Base-by-base conservation (phyloP, 805 yeast genomes). In the Candida dajiaensis region DNA sequence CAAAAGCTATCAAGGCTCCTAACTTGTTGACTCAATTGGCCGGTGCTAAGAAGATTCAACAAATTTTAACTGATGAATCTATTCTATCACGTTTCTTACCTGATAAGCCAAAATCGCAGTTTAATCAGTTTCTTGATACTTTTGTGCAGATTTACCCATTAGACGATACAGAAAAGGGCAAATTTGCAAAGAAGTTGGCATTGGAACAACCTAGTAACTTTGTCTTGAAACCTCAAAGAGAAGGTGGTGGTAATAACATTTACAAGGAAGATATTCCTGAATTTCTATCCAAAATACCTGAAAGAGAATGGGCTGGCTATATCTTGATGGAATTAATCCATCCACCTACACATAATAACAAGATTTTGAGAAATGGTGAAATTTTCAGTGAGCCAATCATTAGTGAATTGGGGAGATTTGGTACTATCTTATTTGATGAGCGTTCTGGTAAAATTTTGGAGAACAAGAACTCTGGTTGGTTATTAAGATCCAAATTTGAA, bases 171-270 rank as follows among this genome's bases (percentile, higher is more conserved):
- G 70, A 67, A 36, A 71, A 73, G 29, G 97, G 96, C 3, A 54
- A 57, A 38, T 47, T 58, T 33, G 96, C 94, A 6, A 79, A 77
- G 48, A 67, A 74, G 49, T 64, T 87, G 40, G 96, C 95, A 2
- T 69, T 83, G 41, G 80, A 78, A 50, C 50, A 65, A 2, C 92
- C 97, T 0, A 79, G 78, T 45, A 72, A 75, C 21, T 94, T 71
- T 62, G 99, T 94, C 1, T 73, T 94, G 56, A 94, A 94, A 61
- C 99, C 99, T 4, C 99, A 94, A 67, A 78, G 99, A 70, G 99
- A 94, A 71, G 99, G 99, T 36, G 99, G 99, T 40, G 99, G 99
- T 18, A 89, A 94, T 65, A 94, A 94, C 63, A 78, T 94, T 45
- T 94, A 94, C 67, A 86, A 87, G 58, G 79, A 80, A 33, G 85